Evolutionary conservation across 2,329 filamentous ascomycete genomes (phyloP).

Genomic region (Hypoxylon sp.): DNA sequence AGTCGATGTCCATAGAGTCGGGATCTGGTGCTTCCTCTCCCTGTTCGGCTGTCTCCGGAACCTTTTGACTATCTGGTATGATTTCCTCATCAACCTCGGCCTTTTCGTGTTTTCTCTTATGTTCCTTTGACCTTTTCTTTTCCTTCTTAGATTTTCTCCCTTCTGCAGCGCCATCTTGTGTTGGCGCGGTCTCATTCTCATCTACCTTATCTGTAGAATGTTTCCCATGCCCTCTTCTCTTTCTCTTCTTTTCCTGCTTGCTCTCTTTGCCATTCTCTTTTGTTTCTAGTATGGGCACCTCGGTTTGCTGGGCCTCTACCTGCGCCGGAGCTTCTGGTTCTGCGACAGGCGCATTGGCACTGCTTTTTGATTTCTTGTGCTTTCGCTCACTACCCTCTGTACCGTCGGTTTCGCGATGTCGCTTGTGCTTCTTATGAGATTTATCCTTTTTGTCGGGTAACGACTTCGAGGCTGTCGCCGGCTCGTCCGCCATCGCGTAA

Average conservation of each 20-base stretch:
- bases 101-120: slow-evolving; percentile 41
- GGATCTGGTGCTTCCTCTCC: slow-evolving; percentile 47
- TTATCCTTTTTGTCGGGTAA: slow-evolving; percentile 42
- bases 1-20: slow-evolving; percentile 61
- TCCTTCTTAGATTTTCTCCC: slow-evolving; percentile 55
- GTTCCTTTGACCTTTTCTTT: slow-evolving; percentile 53
- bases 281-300: slow-evolving; percentile 22
- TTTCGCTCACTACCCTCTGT: slow-evolving; percentile 60
- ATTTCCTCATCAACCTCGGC: slow-evolving; percentile 28
- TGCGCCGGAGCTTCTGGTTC: slow-evolving; percentile 8
- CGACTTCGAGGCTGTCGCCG: slow-evolving; percentile 21
- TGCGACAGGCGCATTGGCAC: slow-evolving; percentile 19
- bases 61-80: slow-evolving; percentile 20
- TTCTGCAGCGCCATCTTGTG: slow-evolving; percentile 16
- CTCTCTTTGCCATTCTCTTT: slow-evolving; percentile 58
- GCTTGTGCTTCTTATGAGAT: slow-evolving; percentile 48
- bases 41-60: slow-evolving; percentile 25
- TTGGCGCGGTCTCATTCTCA: slow-evolving; percentile 25
- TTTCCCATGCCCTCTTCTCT: slow-evolving; percentile 45
- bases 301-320: slow-evolving; percentile 20
- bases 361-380: slow-evolving; percentile 65
- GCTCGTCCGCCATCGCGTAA: slow-evolving; percentile 42
- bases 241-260: slow-evolving; percentile 61
- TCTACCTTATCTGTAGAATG: slow-evolving; percentile 27
- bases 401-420: slow-evolving; percentile 49